Conservation (phyloP, 306 rosid species). For the Vigna unguiculata region DNA sequence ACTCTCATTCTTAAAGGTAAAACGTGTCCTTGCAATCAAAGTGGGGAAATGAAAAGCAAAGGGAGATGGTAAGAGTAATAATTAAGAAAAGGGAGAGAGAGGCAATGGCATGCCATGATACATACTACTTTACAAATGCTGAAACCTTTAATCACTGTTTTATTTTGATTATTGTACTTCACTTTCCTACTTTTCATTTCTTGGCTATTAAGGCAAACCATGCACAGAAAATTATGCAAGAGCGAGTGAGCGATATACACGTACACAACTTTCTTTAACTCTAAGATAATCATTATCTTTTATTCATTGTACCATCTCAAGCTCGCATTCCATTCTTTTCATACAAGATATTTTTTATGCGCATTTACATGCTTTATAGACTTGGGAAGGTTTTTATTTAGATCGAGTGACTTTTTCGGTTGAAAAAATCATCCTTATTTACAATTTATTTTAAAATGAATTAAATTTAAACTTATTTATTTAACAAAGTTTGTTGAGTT, state of each 20-base stretch:
- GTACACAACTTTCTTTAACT: background rate
- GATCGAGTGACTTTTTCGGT: too few relatives aligned
- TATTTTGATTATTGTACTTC: background rate
- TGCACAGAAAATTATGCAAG: background rate
- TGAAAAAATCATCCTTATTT: too few relatives aligned
- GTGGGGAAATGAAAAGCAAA: background rate
- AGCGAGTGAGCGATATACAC: background rate
- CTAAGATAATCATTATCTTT: background rate
- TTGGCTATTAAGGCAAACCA: slow-evolving; percentile 12
- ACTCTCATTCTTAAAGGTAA: background rate
- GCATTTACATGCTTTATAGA: background rate
- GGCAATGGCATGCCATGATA: background rate
- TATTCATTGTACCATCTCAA: background rate
- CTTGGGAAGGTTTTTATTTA: too few relatives aligned
- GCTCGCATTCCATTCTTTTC: slow-evolving; percentile 21
- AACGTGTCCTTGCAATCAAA: slow-evolving; percentile 1
- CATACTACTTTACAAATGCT: slow-evolving; percentile 4
- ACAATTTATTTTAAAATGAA: too few relatives aligned
- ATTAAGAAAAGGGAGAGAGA: background rate
- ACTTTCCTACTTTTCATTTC: slow-evolving; percentile 3
- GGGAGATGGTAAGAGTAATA: background rate
- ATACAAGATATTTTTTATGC: background rate
- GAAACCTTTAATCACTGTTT: background rate
- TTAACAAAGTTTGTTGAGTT: too few relatives aligned
- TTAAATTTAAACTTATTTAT: too few relatives aligned